A percentile compares a stretch with the other conserved stretches of the same genome.
Conservation (phyloP, 2,329 filamentous ascomycete species). For the Stagonosporopsis chrysanthemi region DNA sequence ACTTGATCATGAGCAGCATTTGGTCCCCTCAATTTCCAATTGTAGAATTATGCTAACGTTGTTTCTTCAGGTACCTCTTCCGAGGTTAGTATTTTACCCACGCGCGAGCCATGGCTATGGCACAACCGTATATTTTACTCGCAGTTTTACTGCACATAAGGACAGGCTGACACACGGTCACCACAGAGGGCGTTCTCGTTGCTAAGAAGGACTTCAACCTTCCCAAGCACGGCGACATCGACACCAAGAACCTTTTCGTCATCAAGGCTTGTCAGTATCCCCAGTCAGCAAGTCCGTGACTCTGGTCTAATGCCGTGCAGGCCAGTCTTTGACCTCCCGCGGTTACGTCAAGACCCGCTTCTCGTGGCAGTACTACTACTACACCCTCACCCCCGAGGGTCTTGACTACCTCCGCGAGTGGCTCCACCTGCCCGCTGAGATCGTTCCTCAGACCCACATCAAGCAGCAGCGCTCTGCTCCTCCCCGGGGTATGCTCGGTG, state of each 20-base stretch:
- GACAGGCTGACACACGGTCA: conserved; percentile 55
- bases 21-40: conserved; percentile 2
- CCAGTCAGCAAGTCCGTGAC: not conserved
- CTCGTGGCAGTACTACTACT: conserved; percentile 83
- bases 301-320: conserved; percentile 31
- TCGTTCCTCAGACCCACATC: conserved; percentile 99
- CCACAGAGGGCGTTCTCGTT: conserved; percentile 80
- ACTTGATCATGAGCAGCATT: conserved; percentile 39
- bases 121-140: conserved; percentile 43
- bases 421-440: conserved; percentile 99
- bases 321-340: conserved; percentile 95
- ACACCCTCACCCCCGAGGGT: conserved; percentile 99
- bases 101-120: conserved; percentile 50
- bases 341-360: conserved; percentile 99
- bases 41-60: conserved; percentile 35
- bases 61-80: conserved; percentile 49
- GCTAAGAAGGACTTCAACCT: conserved; percentile 99
- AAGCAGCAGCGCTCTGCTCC: conserved; percentile 99
- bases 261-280: conserved; percentile 80
- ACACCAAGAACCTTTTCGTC: conserved; percentile 99
- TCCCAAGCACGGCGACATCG: conserved; percentile 96
- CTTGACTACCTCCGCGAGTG: conserved; percentile 99
- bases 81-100: conserved; percentile 49
- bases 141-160: conserved; percentile 47
- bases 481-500: conserved; percentile 96